Evolutionary conservation across 2,329 filamentous ascomycete species (phyloP).

Genomic region (Leptographium flavum): DNA sequence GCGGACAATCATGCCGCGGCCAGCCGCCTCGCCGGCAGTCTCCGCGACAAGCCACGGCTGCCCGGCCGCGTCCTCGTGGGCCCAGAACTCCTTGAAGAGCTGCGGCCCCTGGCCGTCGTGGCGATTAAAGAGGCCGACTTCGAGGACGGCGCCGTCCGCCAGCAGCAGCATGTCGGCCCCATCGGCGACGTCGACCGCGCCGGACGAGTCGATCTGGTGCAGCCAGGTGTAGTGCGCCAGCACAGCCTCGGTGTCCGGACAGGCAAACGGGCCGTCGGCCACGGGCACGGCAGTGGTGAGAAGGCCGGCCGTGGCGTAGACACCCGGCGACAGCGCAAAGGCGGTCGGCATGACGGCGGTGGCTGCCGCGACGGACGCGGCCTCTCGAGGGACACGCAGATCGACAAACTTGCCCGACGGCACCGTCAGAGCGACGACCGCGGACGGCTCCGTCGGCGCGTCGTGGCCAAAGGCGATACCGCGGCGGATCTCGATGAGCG

Average conservation of each 20-base stretch:
- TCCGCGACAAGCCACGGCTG: conserved; percentile 4
- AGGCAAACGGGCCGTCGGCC: neutral
- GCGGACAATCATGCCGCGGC: conserved; percentile 2
- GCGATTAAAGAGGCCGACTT: neutral
- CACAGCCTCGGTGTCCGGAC: neutral
- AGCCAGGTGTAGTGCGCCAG: neutral
- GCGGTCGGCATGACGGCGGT: neutral
- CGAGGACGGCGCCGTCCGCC: conserved; percentile 2
- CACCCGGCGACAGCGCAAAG: neutral
- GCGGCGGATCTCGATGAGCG: conserved; percentile 1
- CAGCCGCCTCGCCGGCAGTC: neutral
- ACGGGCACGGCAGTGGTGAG: neutral
- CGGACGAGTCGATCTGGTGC: conserved; percentile 2
- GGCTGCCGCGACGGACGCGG: neutral
- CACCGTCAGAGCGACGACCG: conserved; percentile 1
- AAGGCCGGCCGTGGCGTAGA: conserved; percentile 2
- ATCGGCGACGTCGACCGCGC: neutral
- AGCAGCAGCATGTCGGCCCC: conserved; percentile 5
- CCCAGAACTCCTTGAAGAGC: conserved; percentile 5
- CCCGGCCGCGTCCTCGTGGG: neutral
- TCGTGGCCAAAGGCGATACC: neutral
- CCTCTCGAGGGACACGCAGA: conserved; percentile 1
- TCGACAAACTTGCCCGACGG: conserved; percentile 6
- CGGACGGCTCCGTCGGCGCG: neutral
- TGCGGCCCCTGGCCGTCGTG: neutral